phyloP scores from a whole-genome alignment of 1,139 yeast genomes.

The Suhomyces wounanorum region DNA sequence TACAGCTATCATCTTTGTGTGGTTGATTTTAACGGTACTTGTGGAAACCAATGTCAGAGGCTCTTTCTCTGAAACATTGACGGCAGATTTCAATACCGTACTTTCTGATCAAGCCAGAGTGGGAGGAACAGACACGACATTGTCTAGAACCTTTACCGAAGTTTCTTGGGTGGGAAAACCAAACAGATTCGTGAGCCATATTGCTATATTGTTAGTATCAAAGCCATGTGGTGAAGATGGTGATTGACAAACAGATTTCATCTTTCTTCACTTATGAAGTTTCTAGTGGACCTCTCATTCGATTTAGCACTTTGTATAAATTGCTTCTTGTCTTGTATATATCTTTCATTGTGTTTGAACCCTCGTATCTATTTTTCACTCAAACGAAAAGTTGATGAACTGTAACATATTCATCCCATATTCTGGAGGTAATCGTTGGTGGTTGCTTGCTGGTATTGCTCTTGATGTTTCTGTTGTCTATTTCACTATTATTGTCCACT shows the following conservation, averaged over 20 bases:
- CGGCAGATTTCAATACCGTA: slow-evolving; percentile 99
- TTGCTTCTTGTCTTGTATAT: no score
- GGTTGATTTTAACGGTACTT: slow-evolving; percentile 80
- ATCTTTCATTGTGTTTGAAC: neutral
- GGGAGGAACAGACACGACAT: slow-evolving; percentile 99
- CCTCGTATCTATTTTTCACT: neutral
- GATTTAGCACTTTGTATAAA: neutral
- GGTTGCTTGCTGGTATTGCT: neutral
- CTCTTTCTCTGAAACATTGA: slow-evolving; percentile 99
- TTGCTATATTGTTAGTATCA: slow-evolving; percentile 40
- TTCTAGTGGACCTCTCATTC: neutral
- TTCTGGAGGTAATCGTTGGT: neutral
- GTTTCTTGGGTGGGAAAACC: slow-evolving; percentile 99
- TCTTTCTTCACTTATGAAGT: neutral
- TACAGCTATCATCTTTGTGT: slow-evolving; percentile 12
- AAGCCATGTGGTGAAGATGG: neutral
- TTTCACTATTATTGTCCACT: neutral
- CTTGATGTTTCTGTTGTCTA: neutral
- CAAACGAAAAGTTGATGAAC: no score
- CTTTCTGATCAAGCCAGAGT: slow-evolving; percentile 99
- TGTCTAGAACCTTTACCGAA: slow-evolving; percentile 99
- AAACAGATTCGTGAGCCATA: slow-evolving; percentile 99
- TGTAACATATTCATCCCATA: neutral
- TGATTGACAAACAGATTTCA: neutral
- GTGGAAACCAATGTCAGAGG: slow-evolving; percentile 98